Base-by-base conservation (phyloP, 2,329 filamentous ascomycete genomes). In the Lecanicillium sp. region DNA sequence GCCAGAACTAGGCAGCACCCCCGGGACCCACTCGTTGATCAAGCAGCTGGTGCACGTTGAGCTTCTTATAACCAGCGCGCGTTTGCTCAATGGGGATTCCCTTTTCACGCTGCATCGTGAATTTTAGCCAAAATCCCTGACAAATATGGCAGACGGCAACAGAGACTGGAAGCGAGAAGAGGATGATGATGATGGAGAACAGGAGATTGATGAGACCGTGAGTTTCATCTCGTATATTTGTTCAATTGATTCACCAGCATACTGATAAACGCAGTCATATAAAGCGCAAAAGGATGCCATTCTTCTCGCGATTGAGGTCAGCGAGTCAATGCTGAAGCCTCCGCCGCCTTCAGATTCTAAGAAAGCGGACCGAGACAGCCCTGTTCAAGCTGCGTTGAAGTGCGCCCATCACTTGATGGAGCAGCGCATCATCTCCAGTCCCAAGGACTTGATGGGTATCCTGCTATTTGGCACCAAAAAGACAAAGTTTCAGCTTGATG, bases 321-420 rank as follows among this genome's bases (percentile, higher is more conserved):
- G 87, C 73, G 69, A 81, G 30, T 90, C 89, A 0, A 98, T 97
- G 91, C 72, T 97, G 53, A 71, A 72, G 56, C 71, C 71, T 35
- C 87, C 87, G 19, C 77, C 81, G 3, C 69, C 74, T 3, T 75
- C 75, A 6, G 75, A 79, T 52, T 78, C 83, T 43, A 95, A 87
- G 67, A 91, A 90, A 64, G 79, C 82, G 36, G 85, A 87, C 54
- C 81, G 74, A 49, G 87, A 91, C 59, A 90, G 86, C 37, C 83
- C 91, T 4, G 75, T 89, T 1, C 77, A 84, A 44, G 90, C 91
- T 14, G 90, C 93, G 4, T 69, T 98, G 42, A 95, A 95, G 74
- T 96, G 89, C 59, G 93, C 91, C 50, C 95, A 95, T 60, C 82
- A 89, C 60, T 74, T 98, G 45, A 96, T 98, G 88, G 89, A 97